A percentile compares a stretch with the other conserved stretches of the same genome.
Conservation (phyloP, 352 stramenopile genomes). For the Phytophthora hibernalis region DNA sequence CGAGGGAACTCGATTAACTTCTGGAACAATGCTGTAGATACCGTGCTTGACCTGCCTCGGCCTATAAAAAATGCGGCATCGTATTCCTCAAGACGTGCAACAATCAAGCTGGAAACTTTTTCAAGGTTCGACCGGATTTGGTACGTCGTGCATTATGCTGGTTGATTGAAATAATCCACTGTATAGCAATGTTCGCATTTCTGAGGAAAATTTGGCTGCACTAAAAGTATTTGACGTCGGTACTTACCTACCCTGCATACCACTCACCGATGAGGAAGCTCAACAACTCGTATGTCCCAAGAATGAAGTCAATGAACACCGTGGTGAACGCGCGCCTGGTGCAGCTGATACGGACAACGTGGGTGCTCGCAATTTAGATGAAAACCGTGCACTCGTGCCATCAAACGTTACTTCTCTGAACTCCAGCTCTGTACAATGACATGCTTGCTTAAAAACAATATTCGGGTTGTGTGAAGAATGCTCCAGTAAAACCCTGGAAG, state of each 20-base stretch:
- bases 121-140: too few relatives aligned
- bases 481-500: background rate
- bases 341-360: too few relatives aligned
- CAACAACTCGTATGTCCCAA: background rate
- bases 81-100: too few relatives aligned
- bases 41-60: background rate
- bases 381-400: too few relatives aligned
- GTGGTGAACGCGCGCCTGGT: too few relatives aligned
- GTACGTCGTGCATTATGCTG: background rate
- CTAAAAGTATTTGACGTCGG: constrained; percentile 1
- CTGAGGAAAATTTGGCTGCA: constrained; percentile 2
- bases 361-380: too few relatives aligned
- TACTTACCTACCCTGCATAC: background rate
- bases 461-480: background rate
- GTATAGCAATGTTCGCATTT: background rate
- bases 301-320: background rate
- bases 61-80: background rate
- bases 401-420: too few relatives aligned
- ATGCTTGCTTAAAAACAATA: background rate
- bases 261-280: background rate
- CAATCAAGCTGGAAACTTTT: too few relatives aligned
- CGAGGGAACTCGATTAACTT: constrained; percentile 5
- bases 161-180: constrained; percentile 8
- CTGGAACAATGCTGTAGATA: constrained; percentile 2
- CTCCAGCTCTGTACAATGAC: background rate